These are phyloP conservation scores for Eutrema japonicum DNA, from an alignment of 345 rosid species.

Conservation along the genomic window DNA sequence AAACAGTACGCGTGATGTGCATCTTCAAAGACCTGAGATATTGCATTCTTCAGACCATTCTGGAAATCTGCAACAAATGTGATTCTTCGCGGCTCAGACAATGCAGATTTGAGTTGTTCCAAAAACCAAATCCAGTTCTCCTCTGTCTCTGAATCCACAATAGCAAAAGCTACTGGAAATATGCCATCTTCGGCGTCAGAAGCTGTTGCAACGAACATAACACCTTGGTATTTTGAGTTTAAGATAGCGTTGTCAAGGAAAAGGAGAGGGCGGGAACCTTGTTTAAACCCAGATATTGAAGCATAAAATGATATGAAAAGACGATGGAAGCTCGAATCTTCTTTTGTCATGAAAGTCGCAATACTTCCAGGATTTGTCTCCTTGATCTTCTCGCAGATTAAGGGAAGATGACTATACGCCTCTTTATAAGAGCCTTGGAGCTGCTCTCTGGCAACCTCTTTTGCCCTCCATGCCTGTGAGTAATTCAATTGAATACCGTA, in stretches of 20 bases:
- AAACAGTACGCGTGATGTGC: conserved; percentile 81
- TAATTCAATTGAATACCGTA: conserved; percentile 90
- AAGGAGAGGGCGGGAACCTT: conserved; percentile 89
- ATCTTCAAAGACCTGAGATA: conserved; percentile 70
- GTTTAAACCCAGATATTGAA: conserved; percentile 75
- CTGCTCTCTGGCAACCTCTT: conserved; percentile 92
- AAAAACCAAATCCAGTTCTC: conserved; percentile 93
- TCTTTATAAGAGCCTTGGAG: conserved; percentile 92
- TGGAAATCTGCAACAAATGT: conserved; percentile 86
- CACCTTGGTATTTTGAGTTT: conserved; percentile 85
- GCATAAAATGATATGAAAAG: conserved; percentile 87
- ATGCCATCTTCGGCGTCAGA: conserved; percentile 82
- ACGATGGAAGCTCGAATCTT: conserved; percentile 88
- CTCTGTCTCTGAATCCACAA: conserved; percentile 80
- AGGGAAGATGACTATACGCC: conserved; percentile 80
- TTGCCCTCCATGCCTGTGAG: conserved; percentile 96
- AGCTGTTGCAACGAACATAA: conserved; percentile 69
- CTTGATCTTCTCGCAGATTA: conserved; percentile 81
- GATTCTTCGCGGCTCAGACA: conserved; percentile 55
- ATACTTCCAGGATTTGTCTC: conserved; percentile 95
- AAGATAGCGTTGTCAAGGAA: conserved; percentile 74
- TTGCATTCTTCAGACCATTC: conserved; percentile 68
- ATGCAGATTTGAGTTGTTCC: conserved; percentile 67
- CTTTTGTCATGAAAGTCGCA: conserved; percentile 77
- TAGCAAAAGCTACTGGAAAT: conserved; percentile 82